These are phyloP conservation scores for Nakazawaea peltata DNA, from an alignment of 805 yeast genomes.

Conservation along the genomic window DNA sequence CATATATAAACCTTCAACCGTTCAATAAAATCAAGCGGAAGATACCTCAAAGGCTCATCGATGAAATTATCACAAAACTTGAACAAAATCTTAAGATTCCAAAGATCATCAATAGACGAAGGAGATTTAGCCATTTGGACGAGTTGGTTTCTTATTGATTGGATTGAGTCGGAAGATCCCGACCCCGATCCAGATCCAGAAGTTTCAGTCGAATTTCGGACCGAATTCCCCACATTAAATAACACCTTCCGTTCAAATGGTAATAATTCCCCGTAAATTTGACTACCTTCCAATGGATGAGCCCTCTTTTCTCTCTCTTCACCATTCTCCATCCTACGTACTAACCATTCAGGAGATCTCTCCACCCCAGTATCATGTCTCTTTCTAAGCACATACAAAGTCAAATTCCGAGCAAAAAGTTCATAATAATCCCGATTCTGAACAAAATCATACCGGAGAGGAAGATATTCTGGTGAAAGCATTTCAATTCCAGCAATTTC, in stretches of 20 bases:
- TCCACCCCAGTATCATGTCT: conserved; percentile 24
- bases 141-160: background rate
- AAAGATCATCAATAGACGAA: conserved; percentile 40
- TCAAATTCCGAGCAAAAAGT: conserved; percentile 33
- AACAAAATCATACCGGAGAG: conserved; percentile 37
- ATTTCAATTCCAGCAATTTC: conserved; percentile 41
- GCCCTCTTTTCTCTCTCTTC: conserved; percentile 3
- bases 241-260: conserved; percentile 13
- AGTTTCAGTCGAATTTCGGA: background rate
- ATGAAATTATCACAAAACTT: conserved; percentile 44
- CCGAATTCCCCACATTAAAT: background rate
- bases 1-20: conserved; percentile 37
- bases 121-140: conserved; percentile 43
- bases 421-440: conserved; percentile 30
- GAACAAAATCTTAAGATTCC: conserved; percentile 57
- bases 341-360: conserved; percentile 7
- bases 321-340: conserved; percentile 1
- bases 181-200: background rate
- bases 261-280: conserved; percentile 15
- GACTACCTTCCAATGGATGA: conserved; percentile 12
- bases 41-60: conserved; percentile 30
- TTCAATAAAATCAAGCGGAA: conserved; percentile 46
- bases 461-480: conserved; percentile 40
- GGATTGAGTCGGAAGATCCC: background rate
- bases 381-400: conserved; percentile 44